Percentiles rank a stretch among this genome's conserved stretches.
Evolutionary conservation across 108 stramenopile species (phyloP).

Genomic region (Skeletonema marinoi): DNA sequence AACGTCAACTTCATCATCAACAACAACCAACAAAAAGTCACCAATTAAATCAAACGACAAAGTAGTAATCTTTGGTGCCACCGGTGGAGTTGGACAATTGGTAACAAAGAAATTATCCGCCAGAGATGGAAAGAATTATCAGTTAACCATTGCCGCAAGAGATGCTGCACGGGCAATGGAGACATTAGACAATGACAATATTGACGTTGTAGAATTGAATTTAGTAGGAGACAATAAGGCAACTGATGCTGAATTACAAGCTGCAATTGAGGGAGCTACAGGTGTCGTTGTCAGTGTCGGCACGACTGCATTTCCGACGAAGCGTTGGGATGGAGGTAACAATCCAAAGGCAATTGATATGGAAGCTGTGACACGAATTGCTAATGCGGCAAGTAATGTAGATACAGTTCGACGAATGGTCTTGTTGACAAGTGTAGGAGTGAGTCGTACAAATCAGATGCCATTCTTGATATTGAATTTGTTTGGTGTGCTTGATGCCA

Average conservation of each 20-base stretch:
- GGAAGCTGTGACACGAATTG: constrained; percentile 54
- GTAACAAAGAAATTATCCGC: constrained; percentile 35
- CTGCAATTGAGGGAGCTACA: constrained; percentile 18
- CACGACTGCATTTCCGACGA: constrained; percentile 58
- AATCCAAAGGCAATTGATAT: constrained; percentile 64
- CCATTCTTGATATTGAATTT: constrained; percentile 55
- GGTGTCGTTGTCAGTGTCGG: constrained; percentile 50
- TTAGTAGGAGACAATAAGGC: constrained; percentile 37
- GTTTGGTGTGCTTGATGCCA: constrained; percentile 56
- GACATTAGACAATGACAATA: not conserved
- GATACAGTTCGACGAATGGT: constrained; percentile 19
- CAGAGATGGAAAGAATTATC: constrained; percentile 13
- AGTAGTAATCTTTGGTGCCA: constrained; percentile 41
- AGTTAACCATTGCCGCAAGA: constrained; percentile 34
- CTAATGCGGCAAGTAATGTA: constrained; percentile 13
- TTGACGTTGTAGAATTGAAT: constrained; percentile 33
- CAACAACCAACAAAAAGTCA: constrained; percentile 3
- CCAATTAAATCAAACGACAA: constrained; percentile 35
- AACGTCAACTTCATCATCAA: not conserved
- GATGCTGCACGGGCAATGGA: constrained; percentile 33
- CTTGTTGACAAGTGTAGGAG: constrained; percentile 47
- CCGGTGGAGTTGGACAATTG: constrained; percentile 52
- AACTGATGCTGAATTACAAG: constrained; percentile 20
- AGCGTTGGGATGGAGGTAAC: constrained; percentile 57
- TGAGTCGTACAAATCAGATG: constrained; percentile 44